Evolutionary conservation across 768 basidiomycete genomes (phyloP), one percentile per base, ranked within the genome.

Genomic region (Phanerodontia chrysosporium): DNA sequence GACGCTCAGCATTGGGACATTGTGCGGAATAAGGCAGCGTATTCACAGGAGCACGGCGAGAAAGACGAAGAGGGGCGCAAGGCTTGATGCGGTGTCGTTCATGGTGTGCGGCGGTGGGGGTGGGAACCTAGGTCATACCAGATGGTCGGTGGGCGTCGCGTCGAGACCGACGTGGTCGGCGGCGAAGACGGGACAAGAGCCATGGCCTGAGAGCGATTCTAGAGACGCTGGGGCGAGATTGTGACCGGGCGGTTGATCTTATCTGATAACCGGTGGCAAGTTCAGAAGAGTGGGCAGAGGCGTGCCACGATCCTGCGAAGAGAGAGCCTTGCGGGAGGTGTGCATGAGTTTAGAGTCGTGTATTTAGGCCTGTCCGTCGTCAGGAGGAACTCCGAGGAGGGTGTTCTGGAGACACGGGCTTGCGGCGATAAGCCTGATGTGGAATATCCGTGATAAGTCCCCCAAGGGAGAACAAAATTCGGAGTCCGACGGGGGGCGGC

Each of bases 41-140:
- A 64, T 72, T 72, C 67, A 83, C 84, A 86, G 65, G 55, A 87
- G 73, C 48, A 80, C 58, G 13, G 71, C 78, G 29, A 86, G 71
- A 35, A 83, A 59, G 39, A 81, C 64, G 21, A 85, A 67, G 8
- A 86, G 58, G 3, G 76, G 75, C 6, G 62, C 51, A 32, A 64
- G 65, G 45, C 55, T 59, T 21, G 59, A 51, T 10, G 46, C 36
- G 24, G 27, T 18, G 10, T 56, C 51, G 22, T 32, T 48, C 30
- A 51, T 64, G 32, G 68, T 59, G 60, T 53, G 54, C 54, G 63
- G 64, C 55, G 29, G 52, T 58, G 39, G 49, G 46, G 56, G 45
- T 51, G 49, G 51, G 54, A 39, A 21, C 18, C 21, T 22, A 28
- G 46, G 35, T 27, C 49, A 49, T 42, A 21, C 57, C n/a, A 9